phyloP scores from a whole-genome alignment of 2,329 filamentous ascomycete species.

The Diplodia sapinea region DNA sequence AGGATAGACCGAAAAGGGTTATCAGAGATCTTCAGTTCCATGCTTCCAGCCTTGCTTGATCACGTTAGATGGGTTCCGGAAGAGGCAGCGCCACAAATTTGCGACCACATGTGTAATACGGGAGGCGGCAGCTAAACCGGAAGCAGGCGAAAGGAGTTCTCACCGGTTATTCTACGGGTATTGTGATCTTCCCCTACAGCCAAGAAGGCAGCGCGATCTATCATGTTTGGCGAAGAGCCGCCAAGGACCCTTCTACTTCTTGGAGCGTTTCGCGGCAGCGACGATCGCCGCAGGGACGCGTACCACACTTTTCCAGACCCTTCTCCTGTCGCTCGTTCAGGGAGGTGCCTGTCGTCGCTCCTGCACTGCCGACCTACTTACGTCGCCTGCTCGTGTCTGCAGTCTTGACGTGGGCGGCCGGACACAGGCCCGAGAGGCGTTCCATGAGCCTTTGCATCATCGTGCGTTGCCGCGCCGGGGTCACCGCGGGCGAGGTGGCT shows the following conservation, averaged over 20 bases:
- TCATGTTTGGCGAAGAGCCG: slow-evolving; percentile 25
- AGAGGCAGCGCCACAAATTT: slow-evolving; percentile 22
- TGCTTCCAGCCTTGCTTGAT: not conserved
- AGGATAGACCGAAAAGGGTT: slow-evolving; percentile 13
- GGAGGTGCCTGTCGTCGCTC: not conserved
- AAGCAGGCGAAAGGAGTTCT: slow-evolving; percentile 2
- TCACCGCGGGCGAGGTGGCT: not conserved
- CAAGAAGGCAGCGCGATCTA: slow-evolving; percentile 9
- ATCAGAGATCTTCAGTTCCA: slow-evolving; percentile 3
- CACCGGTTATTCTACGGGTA: not conserved
- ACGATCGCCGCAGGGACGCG: slow-evolving; percentile 27
- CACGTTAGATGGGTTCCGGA: not conserved
- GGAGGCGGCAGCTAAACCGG: slow-evolving; percentile 1
- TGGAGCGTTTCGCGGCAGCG: slow-evolving; percentile 16
- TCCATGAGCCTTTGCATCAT: slow-evolving; percentile 1
- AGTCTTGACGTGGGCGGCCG: not conserved
- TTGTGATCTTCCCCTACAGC: slow-evolving; percentile 3
- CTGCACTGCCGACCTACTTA: not conserved
- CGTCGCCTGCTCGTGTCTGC: not conserved
- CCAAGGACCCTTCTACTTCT: slow-evolving; percentile 20
- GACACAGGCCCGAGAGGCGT: too few species aligned
- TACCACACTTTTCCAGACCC: slow-evolving; percentile 6
- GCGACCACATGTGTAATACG: not conserved
- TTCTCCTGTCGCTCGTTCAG: not conserved
- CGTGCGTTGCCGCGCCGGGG: not conserved